These are phyloP conservation scores for Hypoxylon sp. DNA, from an alignment of 2,329 filamentous ascomycete genomes.

Conservation along the genomic window DNA sequence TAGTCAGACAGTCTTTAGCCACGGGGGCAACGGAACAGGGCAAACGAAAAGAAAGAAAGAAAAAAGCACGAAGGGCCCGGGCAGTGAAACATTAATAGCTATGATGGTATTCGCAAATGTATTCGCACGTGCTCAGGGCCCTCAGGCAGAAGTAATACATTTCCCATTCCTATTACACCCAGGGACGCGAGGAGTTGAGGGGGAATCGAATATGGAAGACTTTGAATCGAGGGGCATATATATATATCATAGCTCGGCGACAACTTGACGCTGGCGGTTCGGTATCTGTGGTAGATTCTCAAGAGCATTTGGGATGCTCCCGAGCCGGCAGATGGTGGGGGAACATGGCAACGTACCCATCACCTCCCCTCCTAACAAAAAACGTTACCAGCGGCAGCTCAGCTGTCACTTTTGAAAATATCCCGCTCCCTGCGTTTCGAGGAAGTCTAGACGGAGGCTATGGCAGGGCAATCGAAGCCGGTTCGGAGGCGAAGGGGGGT, in stretches of 20 bases:
- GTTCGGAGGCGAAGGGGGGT: conserved; percentile 16
- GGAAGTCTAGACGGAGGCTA: conserved; percentile 20
- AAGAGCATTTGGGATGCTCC: not conserved
- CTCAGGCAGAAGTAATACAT: conserved; percentile 1
- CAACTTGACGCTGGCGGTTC: not conserved
- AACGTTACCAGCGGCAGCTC: conserved; percentile 35
- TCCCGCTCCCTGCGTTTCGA: conserved; percentile 19
- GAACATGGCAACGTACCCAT: conserved; percentile 41
- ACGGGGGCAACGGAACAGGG: conserved; percentile 37
- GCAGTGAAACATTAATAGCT: not conserved
- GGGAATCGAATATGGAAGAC: not conserved
- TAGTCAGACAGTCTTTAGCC: conserved; percentile 44
- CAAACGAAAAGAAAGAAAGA: conserved; percentile 24
- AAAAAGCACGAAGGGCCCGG: conserved; percentile 14
- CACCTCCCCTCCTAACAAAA: conserved; percentile 41
- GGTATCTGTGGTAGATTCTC: not conserved
- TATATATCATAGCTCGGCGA: not conserved
- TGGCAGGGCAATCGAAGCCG: conserved; percentile 18
- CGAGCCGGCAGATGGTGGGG: not conserved
- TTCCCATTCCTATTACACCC: not conserved
- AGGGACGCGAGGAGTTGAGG: not conserved
- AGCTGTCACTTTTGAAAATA: conserved; percentile 25
- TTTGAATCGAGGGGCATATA: conserved; percentile 1
- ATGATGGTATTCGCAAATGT: conserved; percentile 17
- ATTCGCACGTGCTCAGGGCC: no score